Conservation (phyloP, 1,284 basidiomycete species). For the Trametes versicolor region DNA sequence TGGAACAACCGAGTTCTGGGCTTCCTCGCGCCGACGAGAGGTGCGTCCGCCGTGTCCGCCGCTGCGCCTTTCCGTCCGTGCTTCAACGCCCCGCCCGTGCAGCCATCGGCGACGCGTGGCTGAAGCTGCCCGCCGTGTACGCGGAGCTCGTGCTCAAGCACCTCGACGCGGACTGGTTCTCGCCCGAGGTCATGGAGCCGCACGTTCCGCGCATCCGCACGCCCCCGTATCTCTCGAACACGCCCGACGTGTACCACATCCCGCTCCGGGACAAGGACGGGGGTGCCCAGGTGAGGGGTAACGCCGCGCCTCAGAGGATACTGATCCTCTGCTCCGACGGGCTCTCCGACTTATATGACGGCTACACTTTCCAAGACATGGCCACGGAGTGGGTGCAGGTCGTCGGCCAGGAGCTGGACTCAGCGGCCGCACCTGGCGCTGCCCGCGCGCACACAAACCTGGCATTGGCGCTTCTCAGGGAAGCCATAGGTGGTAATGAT, state of each 20-base stretch:
- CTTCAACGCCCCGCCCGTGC: constrained; percentile 12
- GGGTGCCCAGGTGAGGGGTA: constrained; percentile 24
- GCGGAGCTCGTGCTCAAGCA: constrained; percentile 62
- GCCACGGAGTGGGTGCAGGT: constrained; percentile 54
- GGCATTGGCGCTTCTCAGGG: constrained; percentile 62
- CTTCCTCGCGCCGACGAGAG: constrained; percentile 72
- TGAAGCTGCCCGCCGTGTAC: constrained; percentile 69
- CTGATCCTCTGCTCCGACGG: constrained; percentile 69
- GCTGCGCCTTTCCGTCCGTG: constrained; percentile 12
- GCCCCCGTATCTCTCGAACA: constrained; percentile 67
- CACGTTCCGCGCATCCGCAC: constrained; percentile 60
- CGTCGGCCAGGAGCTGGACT: constrained; percentile 40
- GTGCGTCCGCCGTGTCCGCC: constrained; percentile 44
- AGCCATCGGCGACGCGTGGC: constrained; percentile 72
- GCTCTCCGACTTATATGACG: constrained; percentile 60
- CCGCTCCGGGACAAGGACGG: constrained; percentile 31
- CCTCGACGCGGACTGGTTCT: constrained; percentile 58
- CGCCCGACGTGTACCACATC: constrained; percentile 60
- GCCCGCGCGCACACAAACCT: constrained; percentile 34
- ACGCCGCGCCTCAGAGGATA: constrained; percentile 35
- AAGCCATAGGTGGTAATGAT: constrained; percentile 66
- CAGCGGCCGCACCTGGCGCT: constrained; percentile 32
- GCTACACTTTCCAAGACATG: constrained; percentile 46
- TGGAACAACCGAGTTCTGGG: constrained; percentile 66
- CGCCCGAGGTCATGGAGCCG: constrained; percentile 47